Conservation (phyloP, 805 yeast genomes). For the Starmerella bombi region DNA sequence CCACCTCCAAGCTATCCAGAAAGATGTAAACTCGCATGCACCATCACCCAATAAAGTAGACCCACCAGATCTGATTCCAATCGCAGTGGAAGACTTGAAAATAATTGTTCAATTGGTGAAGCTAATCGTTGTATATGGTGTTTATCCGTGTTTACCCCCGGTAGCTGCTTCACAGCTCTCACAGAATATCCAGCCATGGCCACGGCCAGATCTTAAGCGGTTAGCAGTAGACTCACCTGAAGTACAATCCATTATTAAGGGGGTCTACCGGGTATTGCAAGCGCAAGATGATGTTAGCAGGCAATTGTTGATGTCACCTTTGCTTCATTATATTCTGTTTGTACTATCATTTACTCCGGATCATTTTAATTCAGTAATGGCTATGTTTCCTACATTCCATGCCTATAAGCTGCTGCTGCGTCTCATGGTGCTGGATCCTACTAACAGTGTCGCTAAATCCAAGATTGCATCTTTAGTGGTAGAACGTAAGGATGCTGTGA, state of each 20-base stretch:
- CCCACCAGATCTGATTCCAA: constrained; percentile 28
- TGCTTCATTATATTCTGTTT: constrained; percentile 12
- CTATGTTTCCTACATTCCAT: constrained; percentile 45
- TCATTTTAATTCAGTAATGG: neutral
- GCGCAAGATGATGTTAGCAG: constrained; percentile 28
- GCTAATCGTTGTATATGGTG: constrained; percentile 53
- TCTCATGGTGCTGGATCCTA: constrained; percentile 22
- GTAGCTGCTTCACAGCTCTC: neutral
- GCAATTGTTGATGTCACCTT: constrained; percentile 15
- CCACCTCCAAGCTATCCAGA: constrained; percentile 2
- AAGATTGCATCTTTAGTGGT: constrained; percentile 39
- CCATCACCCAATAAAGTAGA: neutral
- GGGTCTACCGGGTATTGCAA: constrained; percentile 4
- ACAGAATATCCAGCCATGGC: constrained; percentile 9
- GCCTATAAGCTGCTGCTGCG: constrained; percentile 48
- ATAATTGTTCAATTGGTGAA: constrained; percentile 52
- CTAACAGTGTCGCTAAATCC: constrained; percentile 30
- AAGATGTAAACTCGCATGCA: neutral
- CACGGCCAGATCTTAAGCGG: neutral
- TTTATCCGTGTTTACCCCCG: constrained; percentile 42
- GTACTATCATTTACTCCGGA: constrained; percentile 3
- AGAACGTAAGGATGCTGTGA: constrained; percentile 52
- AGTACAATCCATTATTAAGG: neutral
- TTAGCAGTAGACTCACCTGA: neutral
- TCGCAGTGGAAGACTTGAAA: constrained; percentile 78